Base-by-base conservation (phyloP, 352 stramenopile genomes). In the Phytophthora sojae region DNA sequence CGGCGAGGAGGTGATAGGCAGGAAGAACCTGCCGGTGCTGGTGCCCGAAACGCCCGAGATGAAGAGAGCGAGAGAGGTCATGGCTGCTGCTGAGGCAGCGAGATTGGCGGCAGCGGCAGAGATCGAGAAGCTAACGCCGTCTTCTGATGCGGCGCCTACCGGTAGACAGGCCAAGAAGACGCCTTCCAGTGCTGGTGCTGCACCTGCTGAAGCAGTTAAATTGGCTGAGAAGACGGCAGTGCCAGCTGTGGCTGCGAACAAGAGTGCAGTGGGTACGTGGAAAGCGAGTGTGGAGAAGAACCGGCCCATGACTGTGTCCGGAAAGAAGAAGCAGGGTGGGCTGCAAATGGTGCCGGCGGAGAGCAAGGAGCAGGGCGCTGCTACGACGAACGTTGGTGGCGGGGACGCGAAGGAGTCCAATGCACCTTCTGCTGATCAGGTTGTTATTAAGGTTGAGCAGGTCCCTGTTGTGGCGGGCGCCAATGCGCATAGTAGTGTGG, bases 221-320 rank as follows among this genome's bases (percentile, higher is more conserved):
- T 8, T 35, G 30, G 30, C 30, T 35, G 30, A 35, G 30, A 35
- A 35, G 30, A 35, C 30, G 7, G 30, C 30, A 35, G 30, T 12
- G 30, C 11, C 30, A 4, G 30, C 30, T 35, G 9, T 9, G 30
- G 35, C 30, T 35, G 30, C 7, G 30, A 35, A 35, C 30, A 39
- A 32, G 42, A 49, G 32, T 26, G 56, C 51, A 45, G 57, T 51
- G 45, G 57, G 56, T 19, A 56, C 68, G 32, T 67, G 67, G 67
- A 67, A 71, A 26, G 67, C 63, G 19, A 67, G 30, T 71, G 14
- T 71, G 39, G 61, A 75, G 56, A 67, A 60, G 9, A 29, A 52
- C 39, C 17, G 59, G 23, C 25, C 30, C 30, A 35, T 12, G 30
- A 35, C 30, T 0, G 30, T 35, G 7, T 35, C 30, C 30, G 30